Evolutionary conservation across 371 early-diverging fungal species (phyloP).

Genomic region (Parasitella parasitica): DNA sequence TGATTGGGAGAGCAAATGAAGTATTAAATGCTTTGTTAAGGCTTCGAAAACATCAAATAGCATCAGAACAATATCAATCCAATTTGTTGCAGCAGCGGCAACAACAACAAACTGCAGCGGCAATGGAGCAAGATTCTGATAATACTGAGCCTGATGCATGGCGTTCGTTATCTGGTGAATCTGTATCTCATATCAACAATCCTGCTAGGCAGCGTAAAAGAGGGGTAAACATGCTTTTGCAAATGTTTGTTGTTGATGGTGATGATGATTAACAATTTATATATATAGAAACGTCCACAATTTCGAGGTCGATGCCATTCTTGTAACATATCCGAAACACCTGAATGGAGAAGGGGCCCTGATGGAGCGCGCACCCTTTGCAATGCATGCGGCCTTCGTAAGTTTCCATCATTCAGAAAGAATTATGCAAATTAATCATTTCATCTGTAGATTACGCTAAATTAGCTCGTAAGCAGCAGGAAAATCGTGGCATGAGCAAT

Average conservation of each 20-base stretch:
- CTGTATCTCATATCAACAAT: background rate
- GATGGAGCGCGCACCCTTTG: conserved; percentile 67
- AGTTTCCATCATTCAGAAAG: too few species aligned
- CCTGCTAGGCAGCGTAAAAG: background rate
- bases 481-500: conserved; percentile 4
- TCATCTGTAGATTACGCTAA: conserved; percentile 37
- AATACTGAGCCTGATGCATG: background rate
- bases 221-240: background rate
- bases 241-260: background rate
- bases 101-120: background rate
- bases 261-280: background rate
- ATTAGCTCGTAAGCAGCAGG: conserved; percentile 32
- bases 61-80: conserved; percentile 10
- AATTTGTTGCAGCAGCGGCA: background rate
- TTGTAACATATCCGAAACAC: conserved; percentile 63
- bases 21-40: conserved; percentile 42
- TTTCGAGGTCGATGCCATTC: conserved; percentile 57
- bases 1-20: conserved; percentile 45
- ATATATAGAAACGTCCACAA: conserved; percentile 34
- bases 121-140: background rate
- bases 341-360: conserved; percentile 73
- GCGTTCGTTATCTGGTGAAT: background rate
- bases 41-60: conserved; percentile 45
- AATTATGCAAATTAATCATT: background rate
- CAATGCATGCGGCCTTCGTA: conserved; percentile 69